phyloP scores from a whole-genome alignment of 2,329 filamentous ascomycete species.

The Phoma sp. region DNA sequence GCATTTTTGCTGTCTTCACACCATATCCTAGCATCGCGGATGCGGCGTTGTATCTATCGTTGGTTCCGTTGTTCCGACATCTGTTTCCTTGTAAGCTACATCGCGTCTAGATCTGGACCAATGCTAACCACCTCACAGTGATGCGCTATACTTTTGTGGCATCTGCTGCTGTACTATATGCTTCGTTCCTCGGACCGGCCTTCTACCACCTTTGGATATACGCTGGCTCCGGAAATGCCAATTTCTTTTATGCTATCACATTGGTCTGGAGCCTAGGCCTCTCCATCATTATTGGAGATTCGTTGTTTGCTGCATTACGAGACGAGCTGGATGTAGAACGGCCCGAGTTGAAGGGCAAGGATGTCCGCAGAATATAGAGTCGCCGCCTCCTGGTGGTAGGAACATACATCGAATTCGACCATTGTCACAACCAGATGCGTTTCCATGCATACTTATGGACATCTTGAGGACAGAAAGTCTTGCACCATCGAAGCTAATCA shows the following conservation, averaged over 20 bases:
- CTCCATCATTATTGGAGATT: slow-evolving; percentile 84
- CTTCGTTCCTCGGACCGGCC: slow-evolving; percentile 85
- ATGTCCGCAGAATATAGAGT: slow-evolving; percentile 77
- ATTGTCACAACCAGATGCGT: background rate
- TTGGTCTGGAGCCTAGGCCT: slow-evolving; percentile 96
- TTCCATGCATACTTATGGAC: background rate
- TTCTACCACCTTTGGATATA: slow-evolving; percentile 99
- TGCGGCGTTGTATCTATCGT: slow-evolving; percentile 80
- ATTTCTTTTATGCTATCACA: slow-evolving; percentile 99
- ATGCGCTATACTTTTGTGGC: slow-evolving; percentile 94
- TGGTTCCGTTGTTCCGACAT: slow-evolving; percentile 87
- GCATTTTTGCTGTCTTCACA: slow-evolving; percentile 94
- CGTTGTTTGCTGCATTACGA: slow-evolving; percentile 83
- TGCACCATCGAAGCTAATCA: background rate
- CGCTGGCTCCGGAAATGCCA: slow-evolving; percentile 94
- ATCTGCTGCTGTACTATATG: slow-evolving; percentile 82
- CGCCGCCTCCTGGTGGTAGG: background rate
- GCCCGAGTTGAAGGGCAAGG: slow-evolving; percentile 87
- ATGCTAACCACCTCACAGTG: slow-evolving; percentile 56
- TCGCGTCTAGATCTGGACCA: background rate
- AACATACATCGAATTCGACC: background rate
- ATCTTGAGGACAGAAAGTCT: background rate
- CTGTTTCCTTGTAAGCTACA: slow-evolving; percentile 74
- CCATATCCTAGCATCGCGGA: slow-evolving; percentile 95
- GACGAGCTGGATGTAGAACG: slow-evolving; percentile 95